Evolutionary conservation across 108 stramenopile genomes (phyloP), one percentile per base, ranked within the genome.

Genomic region (Fragilariopsis cylindrus): DNA sequence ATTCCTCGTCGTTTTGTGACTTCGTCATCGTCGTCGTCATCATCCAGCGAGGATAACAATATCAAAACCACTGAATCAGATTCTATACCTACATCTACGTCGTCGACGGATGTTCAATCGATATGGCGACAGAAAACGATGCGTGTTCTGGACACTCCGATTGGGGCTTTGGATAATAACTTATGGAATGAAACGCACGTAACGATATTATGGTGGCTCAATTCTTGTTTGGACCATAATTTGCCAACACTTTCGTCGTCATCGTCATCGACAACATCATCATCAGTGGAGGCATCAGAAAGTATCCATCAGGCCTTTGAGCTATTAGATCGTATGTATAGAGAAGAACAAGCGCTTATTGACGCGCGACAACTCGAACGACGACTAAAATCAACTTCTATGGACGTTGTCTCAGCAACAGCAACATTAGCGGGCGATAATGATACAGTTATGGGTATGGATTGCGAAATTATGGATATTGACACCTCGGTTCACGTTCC

Each of bases 201-300:
- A 11, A 45, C 74, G 3, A 73, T 80, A 50, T 48, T 75, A 15
- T 74, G 11, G 54, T 80, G 79, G 79, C 46, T 75, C 7, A 57
- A 70, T 12, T 16, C 48, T 39, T 46, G 48, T 19, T 12, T 30
- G 7, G 19, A 47, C 46, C 7, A 48, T 7, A 49, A 48, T 19
- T 41, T 18, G 19, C 15, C 15, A 12, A n/a, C 52, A n/a, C 52
- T 15, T 12, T 12, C 15, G 52, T n/a, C 15, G 52, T 53, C 52
- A 0, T n/a, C 12, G 16, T 39, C 18, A 11, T 62, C 16, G 18
- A 52, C 68, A 12, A 18, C 4, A 5, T 47, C 30, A n/a, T 30
- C 53, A 4, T 52, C 49, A 9, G 47, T 16, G 7, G 42, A 48
- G 2, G 48, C 16, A 15, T 13, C 44, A 16, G 72, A 79, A 16